Evolutionary conservation across 2,329 filamentous ascomycete species (phyloP), one percentile per base, ranked within the genome.

Genomic region (Venturia aucupariae): DNA sequence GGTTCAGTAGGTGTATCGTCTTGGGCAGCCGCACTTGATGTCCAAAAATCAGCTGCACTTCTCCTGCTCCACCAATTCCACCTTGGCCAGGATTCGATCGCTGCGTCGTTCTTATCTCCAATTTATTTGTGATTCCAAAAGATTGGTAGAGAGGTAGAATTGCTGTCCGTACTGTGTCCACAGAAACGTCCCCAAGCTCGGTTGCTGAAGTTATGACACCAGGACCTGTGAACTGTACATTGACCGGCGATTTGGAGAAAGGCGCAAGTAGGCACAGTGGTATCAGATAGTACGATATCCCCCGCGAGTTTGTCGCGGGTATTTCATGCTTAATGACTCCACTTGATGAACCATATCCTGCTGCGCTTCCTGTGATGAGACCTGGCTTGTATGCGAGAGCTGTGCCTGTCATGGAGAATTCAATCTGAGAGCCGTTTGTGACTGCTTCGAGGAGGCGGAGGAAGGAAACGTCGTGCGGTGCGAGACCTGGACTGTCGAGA

Each of bases 341-440:
- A 70, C 86, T 75, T 66, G 75, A 84, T 44, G 90, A 87, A 70
- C 90, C 90, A 61, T 87, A 83, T 22, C 90, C 91, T 24, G 89
- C 82, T 30, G 89, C 86, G 59, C 87, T 89, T 67, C 94, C 94
- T 0, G 91, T 94, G 71, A 99, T 95, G 48, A 99, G 81, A 42
- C 94, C 94, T 0, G 94, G 94, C 68, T 90, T 89, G 78, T 95
- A 99, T 44, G 92, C 88, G 64, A 99, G 84, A 0, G 91, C 92
- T 0, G 94, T 97, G 73, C 94, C 94, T 1, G 92, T 97, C 78
- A 96, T 94, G 13, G 92, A 96, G 70, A 99, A 96, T 72, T 97
- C 92, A 78, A 97, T 91, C 64, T 89, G 87, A 65, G 90, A 90
- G 77, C 94, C 94, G 81, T 99, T 99, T 72, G 94, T 99, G 71